Percentiles rank a stretch among this genome's conserved stretches.
Conservation (phyloP, 176 grass and related monocot genomes). For the Aegilops sharonensis region DNA sequence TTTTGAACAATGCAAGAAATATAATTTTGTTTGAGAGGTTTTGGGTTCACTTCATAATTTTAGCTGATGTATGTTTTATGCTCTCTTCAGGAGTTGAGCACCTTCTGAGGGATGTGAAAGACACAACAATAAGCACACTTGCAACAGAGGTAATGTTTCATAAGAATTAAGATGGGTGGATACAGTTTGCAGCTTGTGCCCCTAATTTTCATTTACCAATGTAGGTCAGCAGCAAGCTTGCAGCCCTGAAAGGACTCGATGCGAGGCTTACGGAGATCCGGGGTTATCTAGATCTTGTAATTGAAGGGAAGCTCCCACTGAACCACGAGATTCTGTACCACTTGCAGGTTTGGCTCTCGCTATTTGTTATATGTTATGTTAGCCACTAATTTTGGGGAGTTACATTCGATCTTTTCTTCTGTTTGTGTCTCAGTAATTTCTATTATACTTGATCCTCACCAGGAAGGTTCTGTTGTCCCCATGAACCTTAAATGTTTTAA, state of each 20-base stretch:
- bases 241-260: conserved; percentile 87
- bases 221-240: conserved; percentile 86
- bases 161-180: not conserved
- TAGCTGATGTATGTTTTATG: conserved; percentile 22
- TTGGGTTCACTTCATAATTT: not conserved
- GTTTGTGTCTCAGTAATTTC: not conserved
- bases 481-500: not conserved
- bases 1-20: not conserved
- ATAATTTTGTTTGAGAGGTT: conserved; percentile 13
- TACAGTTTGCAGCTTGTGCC: not conserved
- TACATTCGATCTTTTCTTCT: not conserved
- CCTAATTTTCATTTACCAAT: conserved; percentile 27
- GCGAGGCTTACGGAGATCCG: conserved; percentile 85
- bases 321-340: conserved; percentile 99
- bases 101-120: conserved; percentile 93
- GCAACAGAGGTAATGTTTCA: conserved; percentile 73
- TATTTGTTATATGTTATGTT: not conserved
- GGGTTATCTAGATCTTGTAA: conserved; percentile 82
- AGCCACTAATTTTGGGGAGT: not conserved
- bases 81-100: conserved; percentile 80
- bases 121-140: conserved; percentile 96
- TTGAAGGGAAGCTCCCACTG: conserved; percentile 87
- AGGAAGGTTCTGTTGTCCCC: not conserved
- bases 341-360: conserved; percentile 58
- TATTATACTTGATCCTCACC: not conserved